Percentiles rank a stretch among this genome's conserved stretches.
Evolutionary conservation across 1,284 basidiomycete genomes (phyloP).

Genomic region (Paramarasmius palmivorus): DNA sequence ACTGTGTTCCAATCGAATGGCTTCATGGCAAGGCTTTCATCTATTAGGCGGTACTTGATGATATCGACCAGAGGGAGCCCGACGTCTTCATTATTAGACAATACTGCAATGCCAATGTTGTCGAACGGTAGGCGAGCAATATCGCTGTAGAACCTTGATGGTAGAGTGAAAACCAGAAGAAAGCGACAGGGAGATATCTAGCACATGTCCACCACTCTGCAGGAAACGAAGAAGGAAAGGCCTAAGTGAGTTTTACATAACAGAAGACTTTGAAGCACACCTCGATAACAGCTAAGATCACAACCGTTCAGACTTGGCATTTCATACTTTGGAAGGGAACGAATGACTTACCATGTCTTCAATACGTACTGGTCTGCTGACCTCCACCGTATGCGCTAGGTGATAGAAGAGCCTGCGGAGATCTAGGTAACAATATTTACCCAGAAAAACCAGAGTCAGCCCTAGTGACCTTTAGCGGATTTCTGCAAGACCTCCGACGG

Average conservation of each 20-base stretch:
- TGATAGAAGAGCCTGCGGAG: neutral
- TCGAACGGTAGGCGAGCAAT: slow-evolving; percentile 24
- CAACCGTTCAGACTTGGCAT: too few species aligned
- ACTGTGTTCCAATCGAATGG: slow-evolving; percentile 24
- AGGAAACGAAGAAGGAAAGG: neutral
- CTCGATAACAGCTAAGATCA: neutral
- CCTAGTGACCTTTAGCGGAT: slow-evolving; percentile 36
- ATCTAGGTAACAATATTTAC: slow-evolving; percentile 25
- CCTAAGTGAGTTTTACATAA: too few species aligned
- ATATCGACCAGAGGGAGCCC: slow-evolving; percentile 17
- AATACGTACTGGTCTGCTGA: slow-evolving; percentile 38
- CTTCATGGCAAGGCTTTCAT: slow-evolving; percentile 21
- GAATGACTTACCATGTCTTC: slow-evolving; percentile 28
- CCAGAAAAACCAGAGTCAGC: slow-evolving; percentile 32
- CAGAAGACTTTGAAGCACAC: neutral
- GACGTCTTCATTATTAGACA: slow-evolving; percentile 23
- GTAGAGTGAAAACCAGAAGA: too few species aligned
- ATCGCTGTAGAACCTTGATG: slow-evolving; percentile 19
- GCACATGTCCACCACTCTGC: neutral
- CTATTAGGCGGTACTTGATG: slow-evolving; percentile 22
- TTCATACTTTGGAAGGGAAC: neutral
- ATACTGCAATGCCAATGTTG: slow-evolving; percentile 21
- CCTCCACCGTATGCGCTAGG: slow-evolving; percentile 40
- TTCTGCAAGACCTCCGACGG: slow-evolving; percentile 36
- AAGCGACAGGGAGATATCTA: too few species aligned